Conservation (phyloP, 2,329 filamentous ascomycete species). For the Saccharata proteae region DNA sequence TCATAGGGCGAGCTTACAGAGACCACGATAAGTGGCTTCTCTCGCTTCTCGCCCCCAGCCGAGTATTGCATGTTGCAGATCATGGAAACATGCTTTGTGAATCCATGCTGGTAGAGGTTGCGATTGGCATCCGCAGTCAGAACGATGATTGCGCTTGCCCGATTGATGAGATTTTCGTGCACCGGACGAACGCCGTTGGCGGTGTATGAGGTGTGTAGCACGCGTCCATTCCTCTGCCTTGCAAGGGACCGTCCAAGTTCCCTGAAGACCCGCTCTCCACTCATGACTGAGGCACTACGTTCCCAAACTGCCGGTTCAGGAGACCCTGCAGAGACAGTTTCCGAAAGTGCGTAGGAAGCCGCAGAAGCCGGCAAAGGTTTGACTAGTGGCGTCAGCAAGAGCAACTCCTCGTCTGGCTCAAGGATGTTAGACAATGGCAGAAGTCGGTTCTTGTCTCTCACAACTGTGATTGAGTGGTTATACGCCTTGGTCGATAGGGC, state of each 20-base stretch:
- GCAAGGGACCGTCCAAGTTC: slow-evolving; percentile 83
- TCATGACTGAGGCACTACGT: slow-evolving; percentile 59
- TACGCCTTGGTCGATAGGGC: slow-evolving; percentile 76
- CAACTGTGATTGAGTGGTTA: slow-evolving; percentile 83
- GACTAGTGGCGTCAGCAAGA: slow-evolving; percentile 77
- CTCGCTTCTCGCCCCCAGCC: slow-evolving; percentile 54
- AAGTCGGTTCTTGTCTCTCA: slow-evolving; percentile 75
- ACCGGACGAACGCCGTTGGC: slow-evolving; percentile 85
- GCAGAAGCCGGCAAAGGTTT: slow-evolving; percentile 87
- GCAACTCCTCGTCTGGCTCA: slow-evolving; percentile 75
- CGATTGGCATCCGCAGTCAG: slow-evolving; percentile 89
- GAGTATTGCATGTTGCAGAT: slow-evolving; percentile 74
- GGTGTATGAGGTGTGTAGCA: slow-evolving; percentile 90
- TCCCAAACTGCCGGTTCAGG: slow-evolving; percentile 46
- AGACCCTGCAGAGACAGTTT: slow-evolving; percentile 45
- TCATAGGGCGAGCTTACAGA: slow-evolving; percentile 94
- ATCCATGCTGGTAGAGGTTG: slow-evolving; percentile 86
- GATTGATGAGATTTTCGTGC: slow-evolving; percentile 83
- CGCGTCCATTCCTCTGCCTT: slow-evolving; percentile 69
- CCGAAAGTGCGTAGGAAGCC: slow-evolving; percentile 58
- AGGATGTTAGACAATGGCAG: slow-evolving; percentile 73
- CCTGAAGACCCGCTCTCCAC: slow-evolving; percentile 82
- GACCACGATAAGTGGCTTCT: slow-evolving; percentile 83
- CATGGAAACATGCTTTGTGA: slow-evolving; percentile 92
- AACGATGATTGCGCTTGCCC: slow-evolving; percentile 78